phyloP scores from a whole-genome alignment of 352 stramenopile genomes.

The Globisporangium carolinianum region DNA sequence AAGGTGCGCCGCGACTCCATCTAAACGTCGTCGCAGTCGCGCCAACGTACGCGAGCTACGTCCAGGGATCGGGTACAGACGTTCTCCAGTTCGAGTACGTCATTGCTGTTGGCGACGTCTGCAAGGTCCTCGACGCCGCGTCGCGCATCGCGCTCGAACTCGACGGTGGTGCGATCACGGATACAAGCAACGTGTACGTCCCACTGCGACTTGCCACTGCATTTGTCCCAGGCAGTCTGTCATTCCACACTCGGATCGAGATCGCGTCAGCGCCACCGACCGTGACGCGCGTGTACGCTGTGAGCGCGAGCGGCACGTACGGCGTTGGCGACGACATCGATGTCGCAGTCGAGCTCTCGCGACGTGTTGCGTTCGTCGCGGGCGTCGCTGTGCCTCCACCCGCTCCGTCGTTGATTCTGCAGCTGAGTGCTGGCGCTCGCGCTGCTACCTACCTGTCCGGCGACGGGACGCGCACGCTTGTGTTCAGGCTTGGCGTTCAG shows the following conservation, averaged over 20 bases:
- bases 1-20: slow-evolving; percentile 37
- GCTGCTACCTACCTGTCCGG: slow-evolving; percentile 37
- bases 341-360: slow-evolving; percentile 42
- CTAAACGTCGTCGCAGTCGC: slow-evolving; percentile 35
- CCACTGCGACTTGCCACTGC: slow-evolving; percentile 33
- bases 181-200: slow-evolving; percentile 30
- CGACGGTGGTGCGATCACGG: slow-evolving; percentile 43
- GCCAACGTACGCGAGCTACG: slow-evolving; percentile 39
- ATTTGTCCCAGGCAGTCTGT: slow-evolving; percentile 31
- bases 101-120: slow-evolving; percentile 35
- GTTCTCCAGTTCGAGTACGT: slow-evolving; percentile 53
- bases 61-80: slow-evolving; percentile 33
- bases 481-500: slow-evolving; percentile 48
- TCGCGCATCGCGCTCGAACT: slow-evolving; percentile 42
- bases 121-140: slow-evolving; percentile 34
- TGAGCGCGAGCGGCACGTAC: slow-evolving; percentile 21
- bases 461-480: slow-evolving; percentile 20
- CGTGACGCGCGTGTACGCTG: slow-evolving; percentile 33
- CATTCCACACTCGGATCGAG: slow-evolving; percentile 28
- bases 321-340: slow-evolving; percentile 44
- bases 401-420: slow-evolving; percentile 24
- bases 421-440: slow-evolving; percentile 22
- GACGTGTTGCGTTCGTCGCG: slow-evolving; percentile 16
- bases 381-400: neutral
- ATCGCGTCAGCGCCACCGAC: slow-evolving; percentile 35